Base-by-base conservation (phyloP, 1,139 yeast genomes). In the Blastobotrys arbuscula region DNA sequence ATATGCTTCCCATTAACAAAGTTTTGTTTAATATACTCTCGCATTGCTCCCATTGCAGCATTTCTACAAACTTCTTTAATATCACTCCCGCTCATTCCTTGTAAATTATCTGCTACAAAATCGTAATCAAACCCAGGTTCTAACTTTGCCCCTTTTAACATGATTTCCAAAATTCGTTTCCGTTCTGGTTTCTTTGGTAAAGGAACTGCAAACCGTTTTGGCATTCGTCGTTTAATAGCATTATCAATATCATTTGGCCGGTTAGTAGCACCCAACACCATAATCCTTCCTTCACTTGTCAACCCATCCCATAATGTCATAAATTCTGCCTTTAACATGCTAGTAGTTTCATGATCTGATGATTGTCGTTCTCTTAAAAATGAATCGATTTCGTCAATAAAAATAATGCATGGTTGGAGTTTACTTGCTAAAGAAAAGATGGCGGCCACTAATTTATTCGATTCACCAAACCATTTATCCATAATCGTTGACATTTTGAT, bases 391-490 rank as follows among this genome's bases (percentile, higher is more conserved):
- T 92, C 98, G 69, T 92, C 98, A 55, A 92, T 89, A 65, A 92
- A 92, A 47, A 92, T 82, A 56, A 92, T 92, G 66, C 97, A 88
- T 1, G 98, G 98, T 65, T 89, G 92, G 42, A 92, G 75, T 64
- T 92, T 92, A 53, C 79, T 77, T 3, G 97, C 98, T 52, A 92
- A 74, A 12, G 96, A 84, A 63, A 92, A 92, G 42, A 92, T 79
- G 2, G 97, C 98, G 56, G 92, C 95, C 1, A 90, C 95, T 42
- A 90, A 82, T 70, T 92, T 92, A 67, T 92, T 92, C 42, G 94
- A 82, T 66, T 92, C 98, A 18, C 98, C 98, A 65, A 88, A 92
- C 96, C 97, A 92, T 67, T 92, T 92, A 70, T 94, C 97, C 94
- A 92, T 87, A 20, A 92, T 80, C 0, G 94, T 83, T 7, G 96